Evolutionary conservation across 768 basidiomycete genomes (phyloP).

Genomic region (Tricholoma furcatifolium): DNA sequence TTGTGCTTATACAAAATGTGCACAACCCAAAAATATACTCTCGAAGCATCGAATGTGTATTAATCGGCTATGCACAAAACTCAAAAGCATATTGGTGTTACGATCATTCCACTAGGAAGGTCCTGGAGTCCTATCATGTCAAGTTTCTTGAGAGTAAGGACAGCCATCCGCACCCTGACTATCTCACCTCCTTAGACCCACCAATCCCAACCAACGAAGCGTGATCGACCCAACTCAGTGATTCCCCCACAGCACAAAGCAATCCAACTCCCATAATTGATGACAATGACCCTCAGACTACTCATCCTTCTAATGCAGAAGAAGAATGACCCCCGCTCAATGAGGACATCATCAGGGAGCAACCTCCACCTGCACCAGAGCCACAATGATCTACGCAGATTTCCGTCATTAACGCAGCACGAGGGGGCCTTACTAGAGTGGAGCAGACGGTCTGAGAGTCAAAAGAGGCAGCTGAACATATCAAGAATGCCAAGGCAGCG

Average conservation of each 20-base stretch:
- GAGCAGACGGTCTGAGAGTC: not conserved
- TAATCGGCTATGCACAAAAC: no score
- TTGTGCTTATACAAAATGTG: no score
- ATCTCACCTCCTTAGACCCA: not conserved
- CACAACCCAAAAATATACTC: no score
- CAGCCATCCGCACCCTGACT: constrained; percentile 3
- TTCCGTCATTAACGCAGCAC: not conserved
- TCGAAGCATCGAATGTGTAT: no score
- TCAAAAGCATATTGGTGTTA: constrained; percentile 35
- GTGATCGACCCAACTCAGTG: not conserved
- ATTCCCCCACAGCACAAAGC: not conserved
- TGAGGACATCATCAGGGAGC: not conserved
- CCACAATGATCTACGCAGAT: not conserved
- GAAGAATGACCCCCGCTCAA: no score
- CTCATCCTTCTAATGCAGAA: no score
- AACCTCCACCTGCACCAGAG: not conserved
- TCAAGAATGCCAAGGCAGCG: not conserved
- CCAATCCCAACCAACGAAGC: not conserved
- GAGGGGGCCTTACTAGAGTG: not conserved
- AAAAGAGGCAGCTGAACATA: not conserved
- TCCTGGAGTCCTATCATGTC: constrained; percentile 23
- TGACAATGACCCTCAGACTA: no score
- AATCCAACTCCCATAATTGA: no score
- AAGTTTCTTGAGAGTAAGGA: constrained; percentile 25
- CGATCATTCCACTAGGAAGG: constrained; percentile 16